Conservation (phyloP, 495 filamentous ascomycete species). For the Annulohypoxylon bovei region DNA sequence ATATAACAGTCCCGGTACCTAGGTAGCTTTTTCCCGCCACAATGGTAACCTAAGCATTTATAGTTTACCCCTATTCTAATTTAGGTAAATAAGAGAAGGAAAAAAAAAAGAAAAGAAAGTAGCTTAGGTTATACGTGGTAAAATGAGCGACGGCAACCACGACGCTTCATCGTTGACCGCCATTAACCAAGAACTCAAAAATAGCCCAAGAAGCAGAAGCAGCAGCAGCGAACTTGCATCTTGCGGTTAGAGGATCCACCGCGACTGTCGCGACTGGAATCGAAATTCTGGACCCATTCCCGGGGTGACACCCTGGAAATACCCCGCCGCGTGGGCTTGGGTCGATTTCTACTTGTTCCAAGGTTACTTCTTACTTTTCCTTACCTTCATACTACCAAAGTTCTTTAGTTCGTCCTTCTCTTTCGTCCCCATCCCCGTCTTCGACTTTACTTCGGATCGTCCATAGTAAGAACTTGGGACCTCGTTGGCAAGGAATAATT, state of each 20-base stretch:
- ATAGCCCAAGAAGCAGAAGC: neutral
- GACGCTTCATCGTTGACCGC: neutral
- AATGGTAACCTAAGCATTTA: neutral
- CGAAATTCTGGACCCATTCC: conserved; percentile 5
- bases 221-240: conserved; percentile 4
- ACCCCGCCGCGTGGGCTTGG: conserved; percentile 8
- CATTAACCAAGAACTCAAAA: neutral
- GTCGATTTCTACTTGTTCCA: conserved; percentile 6
- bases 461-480: neutral
- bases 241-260: conserved; percentile 8
- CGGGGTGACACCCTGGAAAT: conserved; percentile 13
- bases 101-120: neutral
- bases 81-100: neutral
- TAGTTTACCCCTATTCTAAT: conserved; percentile 1
- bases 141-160: conserved; percentile 1
- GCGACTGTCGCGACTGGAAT: neutral
- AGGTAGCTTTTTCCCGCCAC: neutral
- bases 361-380: neutral
- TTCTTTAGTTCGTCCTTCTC: neutral
- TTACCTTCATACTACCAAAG: neutral
- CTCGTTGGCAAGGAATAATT: neutral
- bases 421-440: neutral
- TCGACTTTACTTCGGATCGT: neutral
- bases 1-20: neutral
- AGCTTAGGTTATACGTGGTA: neutral